Percentiles rank a stretch among this genome's conserved stretches.
phyloP scores from a whole-genome alignment of 2,329 filamentous ascomycete species.

The Epichloe gansuensis region DNA sequence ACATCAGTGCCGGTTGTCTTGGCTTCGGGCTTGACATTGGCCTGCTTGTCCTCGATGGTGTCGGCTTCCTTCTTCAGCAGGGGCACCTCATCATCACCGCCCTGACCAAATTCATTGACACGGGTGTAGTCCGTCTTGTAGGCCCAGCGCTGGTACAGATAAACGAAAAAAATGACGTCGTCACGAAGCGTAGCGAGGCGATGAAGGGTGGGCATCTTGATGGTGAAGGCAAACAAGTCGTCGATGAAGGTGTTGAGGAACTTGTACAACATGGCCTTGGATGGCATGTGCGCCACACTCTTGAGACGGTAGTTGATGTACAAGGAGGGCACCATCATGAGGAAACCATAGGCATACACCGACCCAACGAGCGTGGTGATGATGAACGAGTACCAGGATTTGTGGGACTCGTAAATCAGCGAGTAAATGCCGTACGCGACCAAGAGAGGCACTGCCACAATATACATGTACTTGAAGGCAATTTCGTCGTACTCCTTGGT shows the following conservation, averaged over 20 bases:
- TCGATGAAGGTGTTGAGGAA: constrained; percentile 99
- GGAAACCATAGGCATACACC: constrained; percentile 94
- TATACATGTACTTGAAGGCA: constrained; percentile 95
- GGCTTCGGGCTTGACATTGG: constrained; percentile 20
- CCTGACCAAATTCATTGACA: constrained; percentile 96
- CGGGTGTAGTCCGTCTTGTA: constrained; percentile 86
- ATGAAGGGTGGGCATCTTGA: constrained; percentile 96
- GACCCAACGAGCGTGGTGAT: constrained; percentile 90
- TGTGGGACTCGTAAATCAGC: constrained; percentile 84
- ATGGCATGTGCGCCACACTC: constrained; percentile 92
- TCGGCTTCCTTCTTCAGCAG: constrained; percentile 19
- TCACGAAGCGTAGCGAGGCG: constrained; percentile 84
- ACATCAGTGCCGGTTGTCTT: constrained; percentile 39
- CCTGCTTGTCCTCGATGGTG: constrained; percentile 23
- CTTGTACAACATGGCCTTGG: constrained; percentile 94
- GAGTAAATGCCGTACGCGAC: constrained; percentile 85
- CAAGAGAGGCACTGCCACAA: constrained; percentile 77
- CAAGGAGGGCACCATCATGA: constrained; percentile 96
- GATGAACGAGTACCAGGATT: constrained; percentile 95
- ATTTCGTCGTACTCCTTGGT: constrained; percentile 98
- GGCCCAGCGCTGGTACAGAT: constrained; percentile 84
- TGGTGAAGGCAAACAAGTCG: constrained; percentile 95
- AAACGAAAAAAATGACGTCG: constrained; percentile 96
- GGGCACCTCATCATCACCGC: constrained; percentile 71
- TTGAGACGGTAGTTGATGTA: constrained; percentile 99